Base-by-base conservation (phyloP, 805 yeast genomes). In the Blastobotrys chiropterorum region DNA sequence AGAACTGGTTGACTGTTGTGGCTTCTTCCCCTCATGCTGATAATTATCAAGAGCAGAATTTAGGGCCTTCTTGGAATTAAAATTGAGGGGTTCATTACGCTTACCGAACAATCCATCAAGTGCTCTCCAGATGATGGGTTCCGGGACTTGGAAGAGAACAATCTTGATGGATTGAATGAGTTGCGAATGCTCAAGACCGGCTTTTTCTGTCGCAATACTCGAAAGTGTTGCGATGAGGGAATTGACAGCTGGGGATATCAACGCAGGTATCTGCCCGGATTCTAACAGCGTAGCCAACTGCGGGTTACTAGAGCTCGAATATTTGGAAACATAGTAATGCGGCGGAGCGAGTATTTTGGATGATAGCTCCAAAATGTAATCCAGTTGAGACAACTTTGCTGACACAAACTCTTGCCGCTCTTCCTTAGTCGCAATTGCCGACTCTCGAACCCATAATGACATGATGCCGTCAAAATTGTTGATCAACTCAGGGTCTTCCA, bases 81-180 rank as follows among this genome's bases (percentile, higher is more conserved):
- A 53, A 7, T 39, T 45, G 15, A 50, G 30, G 4, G 50, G 38
- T 30, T 46, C 53, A 39, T 39, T 22, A 3, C 50, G 50, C 21
- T 53, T 50, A 3, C 41, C 50, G 22, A 53, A 53, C 26, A 53
- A 11, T 1, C 54, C 54, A 45, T 53, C 56, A 7, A 53, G 47
- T 2, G 50, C 14, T n/a, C 56, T 39, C 56, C 56, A 53, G 3
- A 51, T 16, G 19, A 51, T 48, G 2, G 54, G 51, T 47, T 53
- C 54, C 8, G 56, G 54, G 3, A 41, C 51, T 45, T 51, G 52
- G 41, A 26, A 53, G 11, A 53, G 38, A 2, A 51, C 51, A 3
- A 39, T 16, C 34, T 51, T 51, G 22, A 53, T 46, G 15, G 11
- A 20, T 2, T 47, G 45, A 7, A 47, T 20, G 38, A 50, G 38